These are phyloP conservation scores for Globisporangium abappressorium DNA, from an alignment of 352 stramenopile species.

Conservation along the genomic window DNA sequence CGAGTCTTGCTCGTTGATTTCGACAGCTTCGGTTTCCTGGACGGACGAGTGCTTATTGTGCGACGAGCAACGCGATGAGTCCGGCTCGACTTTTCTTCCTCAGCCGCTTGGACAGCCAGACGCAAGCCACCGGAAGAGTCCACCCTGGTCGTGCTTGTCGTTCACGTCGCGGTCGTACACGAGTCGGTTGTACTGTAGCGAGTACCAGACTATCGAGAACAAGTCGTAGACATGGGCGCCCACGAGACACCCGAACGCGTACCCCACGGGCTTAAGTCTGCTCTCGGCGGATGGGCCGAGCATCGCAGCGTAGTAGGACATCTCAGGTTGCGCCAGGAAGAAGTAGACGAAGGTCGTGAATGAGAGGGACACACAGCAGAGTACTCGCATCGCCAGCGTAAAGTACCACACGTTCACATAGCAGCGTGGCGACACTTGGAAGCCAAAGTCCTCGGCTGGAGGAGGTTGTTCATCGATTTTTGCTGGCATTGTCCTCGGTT, in stretches of 20 bases:
- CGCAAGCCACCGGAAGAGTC: neutral
- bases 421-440: slow-evolving; percentile 4
- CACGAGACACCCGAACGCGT: neutral
- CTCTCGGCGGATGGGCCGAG: neutral
- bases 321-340: neutral
- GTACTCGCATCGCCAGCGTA: neutral
- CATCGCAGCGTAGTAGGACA: slow-evolving; percentile 10
- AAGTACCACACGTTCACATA: slow-evolving; percentile 7
- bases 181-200: neutral
- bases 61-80: neutral
- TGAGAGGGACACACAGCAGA: neutral
- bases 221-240: slow-evolving; percentile 1
- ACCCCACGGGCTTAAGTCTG: slow-evolving; percentile 4
- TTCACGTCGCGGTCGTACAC: neutral
- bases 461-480: neutral
- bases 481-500: neutral
- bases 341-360: slow-evolving; percentile 4
- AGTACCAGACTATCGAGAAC: neutral
- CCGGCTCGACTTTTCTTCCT: neutral
- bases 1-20: slow-evolving; percentile 1
- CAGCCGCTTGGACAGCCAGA: neutral
- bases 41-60: neutral
- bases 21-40: neutral
- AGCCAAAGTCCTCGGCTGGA: neutral
- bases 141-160: slow-evolving; percentile 1